Evolutionary conservation across 202 grass and related monocot species (phyloP), one percentile per base, ranked within the genome.

Genomic region (Bolboschoenoplectus hybrid): DNA sequence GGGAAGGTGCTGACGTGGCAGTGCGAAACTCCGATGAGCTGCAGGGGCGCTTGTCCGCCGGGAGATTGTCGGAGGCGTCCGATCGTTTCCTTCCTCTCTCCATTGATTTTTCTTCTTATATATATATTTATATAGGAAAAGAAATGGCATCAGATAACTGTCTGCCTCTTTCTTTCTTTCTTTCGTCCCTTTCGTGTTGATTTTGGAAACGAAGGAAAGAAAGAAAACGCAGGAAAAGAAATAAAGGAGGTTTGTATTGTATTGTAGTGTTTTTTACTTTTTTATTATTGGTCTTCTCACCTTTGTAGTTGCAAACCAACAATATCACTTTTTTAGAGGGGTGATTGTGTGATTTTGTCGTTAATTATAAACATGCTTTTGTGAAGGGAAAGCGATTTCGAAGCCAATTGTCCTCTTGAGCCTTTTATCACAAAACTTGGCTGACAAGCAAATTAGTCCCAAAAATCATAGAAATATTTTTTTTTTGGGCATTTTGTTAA

Each of bases 1-100:
- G 52, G 16, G 16, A n/a, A 5, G 74, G 55, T 36, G n/a, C 76
- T 36, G 26, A 89, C 14, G 69, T 85, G n/a, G 90, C 64, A 1
- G 86, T 80, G 70, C 45, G 64, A 16, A 90, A 85, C 39, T 87
- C 89, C 34, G 86, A 89, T 32, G 71, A 79, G 34, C 89, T 97
- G 90, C 97, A 99, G 55, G 93, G 90, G 47, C 97, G 97, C 90
- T 99, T 99, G 84, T 99, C 93, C 26, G 89, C 90, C 74, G 90
- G 93, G 26, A 86, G 70, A 80, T 89, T 87, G 7, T 83, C 92
- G 57, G 80, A 75, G 84, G 39, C 89, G 3, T 99, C 93, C 46
- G 85, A 78, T 80, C 97, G 87, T 88, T 99, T 99, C 89, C 93
- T 89, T 86, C 87, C 91, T 63, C 97, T 93, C 93, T 98, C 96